A percentile compares a stretch with the other conserved stretches of the same genome.
Evolutionary conservation across 1,284 basidiomycete species (phyloP).

Genomic region (Sutorius eximius): DNA sequence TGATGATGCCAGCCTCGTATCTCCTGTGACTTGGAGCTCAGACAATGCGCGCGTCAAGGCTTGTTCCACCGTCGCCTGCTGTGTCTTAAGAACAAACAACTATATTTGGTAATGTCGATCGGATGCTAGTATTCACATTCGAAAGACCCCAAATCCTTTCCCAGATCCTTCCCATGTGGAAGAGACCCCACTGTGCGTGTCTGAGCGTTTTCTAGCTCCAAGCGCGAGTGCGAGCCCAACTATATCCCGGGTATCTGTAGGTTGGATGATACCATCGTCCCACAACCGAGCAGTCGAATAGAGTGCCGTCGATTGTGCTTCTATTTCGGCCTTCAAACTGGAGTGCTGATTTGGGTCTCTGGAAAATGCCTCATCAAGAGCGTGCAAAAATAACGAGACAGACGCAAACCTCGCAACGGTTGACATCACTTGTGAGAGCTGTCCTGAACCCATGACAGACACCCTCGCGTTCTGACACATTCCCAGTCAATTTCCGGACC

Average conservation of each 20-base stretch:
- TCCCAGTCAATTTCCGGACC: slow-evolving; percentile 9
- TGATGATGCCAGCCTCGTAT: not conserved
- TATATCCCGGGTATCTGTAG: slow-evolving; percentile 87
- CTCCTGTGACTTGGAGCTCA: not conserved
- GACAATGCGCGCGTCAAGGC: not conserved
- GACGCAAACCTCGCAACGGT: slow-evolving; percentile 74
- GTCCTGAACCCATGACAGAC: slow-evolving; percentile 95
- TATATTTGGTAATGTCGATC: slow-evolving; percentile 29
- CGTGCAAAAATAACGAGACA: not conserved
- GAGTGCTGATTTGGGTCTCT: slow-evolving; percentile 78
- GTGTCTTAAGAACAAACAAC: slow-evolving; percentile 31
- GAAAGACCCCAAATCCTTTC: slow-evolving; percentile 84
- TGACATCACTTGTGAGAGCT: slow-evolving; percentile 91
- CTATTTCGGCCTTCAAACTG: slow-evolving; percentile 78
- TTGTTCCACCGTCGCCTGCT: not conserved
- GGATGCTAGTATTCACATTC: slow-evolving; percentile 62
- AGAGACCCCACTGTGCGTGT: slow-evolving; percentile 21
- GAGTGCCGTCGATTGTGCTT: slow-evolving; percentile 80
- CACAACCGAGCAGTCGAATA: slow-evolving; percentile 90
- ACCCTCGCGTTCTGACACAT: slow-evolving; percentile 79
- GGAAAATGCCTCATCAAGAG: slow-evolving; percentile 4
- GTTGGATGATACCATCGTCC: slow-evolving; percentile 95
- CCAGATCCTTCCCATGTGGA: slow-evolving; percentile 73
- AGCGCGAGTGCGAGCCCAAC: slow-evolving; percentile 84
- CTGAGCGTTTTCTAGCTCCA: slow-evolving; percentile 49